Base-by-base conservation (phyloP, 257 asterid genomes). In the Rauvolfia tetraphylla region DNA sequence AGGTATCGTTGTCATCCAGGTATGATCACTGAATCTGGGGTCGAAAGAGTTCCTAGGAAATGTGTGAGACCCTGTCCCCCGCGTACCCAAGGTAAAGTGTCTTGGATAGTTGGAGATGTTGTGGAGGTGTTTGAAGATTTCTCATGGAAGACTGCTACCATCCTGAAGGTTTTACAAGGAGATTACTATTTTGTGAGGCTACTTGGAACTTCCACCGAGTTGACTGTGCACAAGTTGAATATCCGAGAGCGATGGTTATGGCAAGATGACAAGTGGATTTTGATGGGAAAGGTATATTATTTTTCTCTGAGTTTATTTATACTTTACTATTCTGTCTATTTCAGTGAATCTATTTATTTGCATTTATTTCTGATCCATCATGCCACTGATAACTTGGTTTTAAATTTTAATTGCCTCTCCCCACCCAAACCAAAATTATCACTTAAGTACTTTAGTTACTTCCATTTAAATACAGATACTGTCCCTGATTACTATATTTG, bases 41-140 rank as follows among this genome's bases (percentile, higher is more conserved):
- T 79, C 68, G 92, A 80, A 81, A 88, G 81, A 25, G 93, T 91
- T 68, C 58, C 91, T 11, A 81, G 87, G 80, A 85, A 78, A 78
- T 72, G 46, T 68, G 81, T 93, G 71, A 93, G 95, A 73, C 98
- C 95, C 59, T 78, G 82, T 75, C 98, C 90, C 39, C 89, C 95
- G 61, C 36, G 58, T 59, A 54, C 81, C 76, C 82, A 75, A 74
- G 84, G 86, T 25, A 25, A 59, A 36, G 84, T 82, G 68, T 72
- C 73, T 79, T 89, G 76, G 73, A 38, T 67, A 56, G 84, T 83
- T 77, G 96, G 97, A 76, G 90, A 88, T 51, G 44, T 86, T 34
- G 94, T 93, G 68, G 97, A 93, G 88, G 90, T 91, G 70, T 88
- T 89, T 86, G 75, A 85, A 63, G 87, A 81, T 29, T 73, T 39